Percentiles rank a stretch among this genome's conserved stretches.
Conservation (phyloP, 495 filamentous ascomycete species). For the Tuber calosporum region DNA sequence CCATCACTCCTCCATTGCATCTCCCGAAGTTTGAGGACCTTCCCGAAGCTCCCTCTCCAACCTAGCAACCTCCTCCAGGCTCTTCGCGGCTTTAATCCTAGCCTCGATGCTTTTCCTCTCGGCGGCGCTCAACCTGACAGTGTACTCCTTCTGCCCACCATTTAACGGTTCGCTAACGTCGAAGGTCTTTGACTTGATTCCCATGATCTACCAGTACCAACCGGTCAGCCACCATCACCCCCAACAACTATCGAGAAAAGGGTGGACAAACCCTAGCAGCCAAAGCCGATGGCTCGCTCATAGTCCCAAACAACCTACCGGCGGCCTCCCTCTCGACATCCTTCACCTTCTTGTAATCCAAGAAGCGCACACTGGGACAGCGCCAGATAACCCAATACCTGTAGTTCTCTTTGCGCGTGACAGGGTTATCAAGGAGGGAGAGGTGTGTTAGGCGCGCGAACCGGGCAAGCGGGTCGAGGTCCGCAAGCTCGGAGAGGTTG, state of each 20-base stretch:
- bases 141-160: constrained; percentile 57
- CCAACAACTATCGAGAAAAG: background rate
- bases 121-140: constrained; percentile 60
- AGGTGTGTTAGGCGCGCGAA: constrained; percentile 70
- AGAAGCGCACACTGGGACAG: constrained; percentile 73
- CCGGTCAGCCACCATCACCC: constrained; percentile 5
- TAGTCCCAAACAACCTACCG: constrained; percentile 71
- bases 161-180: constrained; percentile 52
- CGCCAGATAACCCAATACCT: constrained; percentile 86
- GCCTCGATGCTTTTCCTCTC: constrained; percentile 64
- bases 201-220: constrained; percentile 57
- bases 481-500: constrained; percentile 68
- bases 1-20: constrained; percentile 49
- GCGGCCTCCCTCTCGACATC: constrained; percentile 70
- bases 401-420: constrained; percentile 95
- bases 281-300: constrained; percentile 65
- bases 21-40: constrained; percentile 63
- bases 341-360: constrained; percentile 90
- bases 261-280: constrained; percentile 56
- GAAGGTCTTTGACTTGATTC: constrained; percentile 75
- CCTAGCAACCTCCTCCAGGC: constrained; percentile 71
- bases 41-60: constrained; percentile 82
- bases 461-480: constrained; percentile 72
- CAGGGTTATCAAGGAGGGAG: constrained; percentile 75
- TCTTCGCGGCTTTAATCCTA: constrained; percentile 75